Base-by-base conservation (phyloP, 23 red algal genomes). In the Gracilaria caudata region DNA sequence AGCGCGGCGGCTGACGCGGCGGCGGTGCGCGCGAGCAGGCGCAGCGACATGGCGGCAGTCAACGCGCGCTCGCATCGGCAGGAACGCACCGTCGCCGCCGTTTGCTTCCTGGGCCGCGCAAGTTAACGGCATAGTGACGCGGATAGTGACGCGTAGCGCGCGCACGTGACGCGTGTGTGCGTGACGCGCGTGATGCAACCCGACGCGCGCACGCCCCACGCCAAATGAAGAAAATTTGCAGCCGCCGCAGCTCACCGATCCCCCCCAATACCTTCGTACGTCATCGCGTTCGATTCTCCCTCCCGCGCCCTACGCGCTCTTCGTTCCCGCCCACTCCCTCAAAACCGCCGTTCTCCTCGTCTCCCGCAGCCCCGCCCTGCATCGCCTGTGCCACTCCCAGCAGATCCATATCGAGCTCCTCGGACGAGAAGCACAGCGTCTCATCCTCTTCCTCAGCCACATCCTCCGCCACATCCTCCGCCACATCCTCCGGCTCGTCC, bases 1-100 rank as follows among this genome's bases (percentile, higher is more conserved):
- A 66, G 56, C 39, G 82, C 82, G 23, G 82, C 82, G 38, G 60
- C 53, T 2, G 82, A 73, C 41, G 68, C 82, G 39, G 82, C 82
- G 28, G 79, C 79, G 24, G 79, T 45, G 38, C 79, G 57, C 57
- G 63, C 63, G 79, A 83, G 37, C 25, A 83, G 23, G 6, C 79
- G 70, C 70, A 75, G 20, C 70, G 70, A 75, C 70, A 75, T 75
- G 79, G 29, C 56, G 78, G 78, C 36, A 24, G 29, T 25, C 12
- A 40, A 41, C 51, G 32, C 20, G 54, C 38, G 53, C n/a, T 6
- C 24, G 26, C 36, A 35, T 24, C 14, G 49, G 26, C 32, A 46
- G 26, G 14, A 32, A 4, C 1, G 54, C 30, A 3, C 20, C 11
- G 26, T 19, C 9, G 32, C 30, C 11, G 46, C 36, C n/a, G n/a